phyloP scores from a whole-genome alignment of 1,284 basidiomycete genomes.

The Mycosarcoma maydis region DNA sequence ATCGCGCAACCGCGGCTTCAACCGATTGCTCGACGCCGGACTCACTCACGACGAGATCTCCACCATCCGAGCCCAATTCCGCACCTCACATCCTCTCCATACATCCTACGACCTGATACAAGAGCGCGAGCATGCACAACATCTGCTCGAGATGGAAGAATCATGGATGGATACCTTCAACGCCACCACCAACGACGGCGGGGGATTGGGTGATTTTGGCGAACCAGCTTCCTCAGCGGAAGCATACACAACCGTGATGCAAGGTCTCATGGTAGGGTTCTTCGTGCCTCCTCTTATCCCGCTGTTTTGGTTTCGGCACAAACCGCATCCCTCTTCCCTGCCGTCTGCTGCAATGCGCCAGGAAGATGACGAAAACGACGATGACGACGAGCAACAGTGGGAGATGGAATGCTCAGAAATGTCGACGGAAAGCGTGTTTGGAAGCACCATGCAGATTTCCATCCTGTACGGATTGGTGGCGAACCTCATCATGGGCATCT shows the following conservation, averaged over 20 bases:
- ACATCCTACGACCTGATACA: constrained; percentile 25
- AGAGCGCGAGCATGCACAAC: constrained; percentile 22
- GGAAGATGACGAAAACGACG: constrained; percentile 7
- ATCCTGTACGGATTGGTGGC: constrained; percentile 33
- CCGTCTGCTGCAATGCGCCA: not conserved
- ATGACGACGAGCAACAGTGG: constrained; percentile 27
- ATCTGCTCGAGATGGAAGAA: constrained; percentile 43
- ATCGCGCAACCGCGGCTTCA: constrained; percentile 32
- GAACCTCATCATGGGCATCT: constrained; percentile 36
- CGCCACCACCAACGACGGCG: not conserved
- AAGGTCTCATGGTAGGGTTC: constrained; percentile 40
- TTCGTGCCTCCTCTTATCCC: constrained; percentile 29
- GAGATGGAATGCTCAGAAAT: constrained; percentile 1
- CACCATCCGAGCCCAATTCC: constrained; percentile 32
- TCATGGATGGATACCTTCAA: constrained; percentile 47
- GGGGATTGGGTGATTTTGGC: not conserved
- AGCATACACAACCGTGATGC: constrained; percentile 25
- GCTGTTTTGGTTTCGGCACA: constrained; percentile 37
- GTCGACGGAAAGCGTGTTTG: constrained; percentile 23
- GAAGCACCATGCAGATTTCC: constrained; percentile 38
- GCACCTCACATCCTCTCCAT: constrained; percentile 20
- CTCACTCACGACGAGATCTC: constrained; percentile 26
- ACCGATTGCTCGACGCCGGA: constrained; percentile 33
- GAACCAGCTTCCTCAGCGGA: not conserved
- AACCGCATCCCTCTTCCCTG: constrained; percentile 20